A percentile compares a stretch with the other conserved stretches of the same genome.
Conservation (phyloP, 2,329 filamentous ascomycete species). For the Fusarium duplospermum region DNA sequence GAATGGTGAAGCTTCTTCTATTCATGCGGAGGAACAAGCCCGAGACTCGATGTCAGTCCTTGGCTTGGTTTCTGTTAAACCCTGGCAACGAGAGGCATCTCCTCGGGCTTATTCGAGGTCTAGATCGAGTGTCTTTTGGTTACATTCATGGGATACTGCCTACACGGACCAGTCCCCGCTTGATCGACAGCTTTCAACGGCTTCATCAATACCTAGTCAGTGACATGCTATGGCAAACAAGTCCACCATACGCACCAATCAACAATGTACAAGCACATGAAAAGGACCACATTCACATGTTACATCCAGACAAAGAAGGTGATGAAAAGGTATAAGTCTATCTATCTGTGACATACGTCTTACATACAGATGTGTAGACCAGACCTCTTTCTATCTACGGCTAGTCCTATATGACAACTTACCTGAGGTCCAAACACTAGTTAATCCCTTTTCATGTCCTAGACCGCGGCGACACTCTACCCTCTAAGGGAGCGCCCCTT, state of each 20-base stretch:
- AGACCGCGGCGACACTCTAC: not conserved
- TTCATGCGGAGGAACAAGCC: not conserved
- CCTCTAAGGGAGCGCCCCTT: not conserved
- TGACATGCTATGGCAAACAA: not conserved
- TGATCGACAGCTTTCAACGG: not conserved
- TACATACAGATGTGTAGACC: not conserved
- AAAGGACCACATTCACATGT: not conserved
- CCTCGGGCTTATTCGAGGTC: not conserved
- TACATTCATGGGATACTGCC: not conserved
- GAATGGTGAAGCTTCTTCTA: not conserved
- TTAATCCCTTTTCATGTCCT: not conserved
- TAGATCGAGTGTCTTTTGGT: not conserved
- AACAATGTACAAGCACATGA: not conserved
- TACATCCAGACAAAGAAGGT: not conserved
- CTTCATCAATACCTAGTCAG: not conserved
- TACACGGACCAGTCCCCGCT: not conserved
- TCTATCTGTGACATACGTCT: not conserved
- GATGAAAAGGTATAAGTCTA: not conserved
- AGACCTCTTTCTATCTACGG: not conserved
- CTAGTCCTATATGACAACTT: not conserved
- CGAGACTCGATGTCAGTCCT: not conserved
- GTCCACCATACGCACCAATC: not conserved
- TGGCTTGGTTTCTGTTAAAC: not conserved
- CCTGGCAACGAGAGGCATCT: not conserved
- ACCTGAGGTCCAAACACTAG: not conserved